Evolutionary conservation across 1,284 basidiomycete genomes (phyloP), one percentile per base, ranked within the genome.

Genomic region (Somion occarium): DNA sequence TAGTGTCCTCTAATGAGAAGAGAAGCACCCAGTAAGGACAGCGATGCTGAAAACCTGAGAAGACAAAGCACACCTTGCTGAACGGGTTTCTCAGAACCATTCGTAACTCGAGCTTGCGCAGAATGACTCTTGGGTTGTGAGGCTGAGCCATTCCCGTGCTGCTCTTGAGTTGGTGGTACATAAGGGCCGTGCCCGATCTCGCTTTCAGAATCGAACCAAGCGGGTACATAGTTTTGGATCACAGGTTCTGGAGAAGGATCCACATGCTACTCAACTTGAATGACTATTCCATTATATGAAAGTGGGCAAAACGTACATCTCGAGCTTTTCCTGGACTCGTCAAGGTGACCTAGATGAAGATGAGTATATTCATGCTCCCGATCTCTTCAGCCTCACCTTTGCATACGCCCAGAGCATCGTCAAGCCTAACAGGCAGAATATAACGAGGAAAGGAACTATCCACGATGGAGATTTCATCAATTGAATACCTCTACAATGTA

Each of bases 381-480:
- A 22, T 7, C 7, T 7, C 15, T 34, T 34, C 30, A 34, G 2
- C 60, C 69, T 44, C 50, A 87, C 88, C 74, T 77, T 83, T 18
- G 74, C 54, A 65, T 91, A 92, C 2, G 80, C 73, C 87, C 88
- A 90, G 0, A 82, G 49, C 71, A 82, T 79, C 79, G 89, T 83
- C n/a, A 84, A 56, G 48, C 76, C 82, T 13, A 91, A 61, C 2
- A 86, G 54, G 37, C 72, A 71, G 59, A 83, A 89, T 2, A 80
- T 73, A 0, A 76, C 70, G 25, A 88, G 61, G 44, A 84, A 73
- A 0, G 71, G 79, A 52, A 85, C 86, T 89, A 51, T 5, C 50
- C 34, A 27, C 15, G 30, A 19, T 12, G 30, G 34, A 48, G 18
- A 39, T 39, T 24, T 20, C 4, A 46, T n/a, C n/a, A n/a, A n/a